Evolutionary conservation across 768 basidiomycete genomes (phyloP).

Genomic region (Phylloporus sp.): DNA sequence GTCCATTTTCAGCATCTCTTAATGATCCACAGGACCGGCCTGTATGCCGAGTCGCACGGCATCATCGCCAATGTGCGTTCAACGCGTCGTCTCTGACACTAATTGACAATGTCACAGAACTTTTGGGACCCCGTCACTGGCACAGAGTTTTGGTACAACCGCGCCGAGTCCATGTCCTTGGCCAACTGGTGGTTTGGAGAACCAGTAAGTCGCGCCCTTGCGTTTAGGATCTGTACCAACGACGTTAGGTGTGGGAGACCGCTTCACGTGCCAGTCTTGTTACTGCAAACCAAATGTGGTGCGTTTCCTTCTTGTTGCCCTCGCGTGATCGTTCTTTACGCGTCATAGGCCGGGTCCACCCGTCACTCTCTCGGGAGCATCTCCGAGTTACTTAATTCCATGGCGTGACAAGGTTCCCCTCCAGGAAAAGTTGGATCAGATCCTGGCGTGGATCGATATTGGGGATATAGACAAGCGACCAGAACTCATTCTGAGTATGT

Average conservation of each 20-base stretch:
- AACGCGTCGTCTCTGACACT: neutral
- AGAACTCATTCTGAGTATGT: constrained; percentile 67
- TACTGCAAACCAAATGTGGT: constrained; percentile 94
- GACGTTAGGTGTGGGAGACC: constrained; percentile 85
- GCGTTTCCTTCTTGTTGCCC: constrained; percentile 21
- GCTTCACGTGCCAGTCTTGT: constrained; percentile 64
- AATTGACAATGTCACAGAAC: constrained; percentile 43
- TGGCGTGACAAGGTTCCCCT: constrained; percentile 62
- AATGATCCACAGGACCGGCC: constrained; percentile 61
- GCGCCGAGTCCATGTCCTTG: constrained; percentile 55
- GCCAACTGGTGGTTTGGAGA: constrained; percentile 85
- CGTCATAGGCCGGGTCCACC: constrained; percentile 75
- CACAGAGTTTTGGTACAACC: constrained; percentile 69
- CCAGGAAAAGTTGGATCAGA: constrained; percentile 66
- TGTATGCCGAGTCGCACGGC: constrained; percentile 86
- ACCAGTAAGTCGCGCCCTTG: constrained; percentile 52
- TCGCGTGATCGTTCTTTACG: neutral
- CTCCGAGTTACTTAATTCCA: constrained; percentile 72
- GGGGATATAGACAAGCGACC: constrained; percentile 60
- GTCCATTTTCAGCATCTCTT: too few relatives aligned
- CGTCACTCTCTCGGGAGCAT: constrained; percentile 54
- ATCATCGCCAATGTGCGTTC: constrained; percentile 77
- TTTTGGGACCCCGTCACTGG: constrained; percentile 75
- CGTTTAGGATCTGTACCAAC: neutral
- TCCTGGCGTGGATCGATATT: constrained; percentile 80